A percentile compares a stretch with the other conserved stretches of the same genome.
These are phyloP conservation scores for Cryptosporidium sp. DNA, from an alignment of 169 alveolate species.

Conservation along the genomic window DNA sequence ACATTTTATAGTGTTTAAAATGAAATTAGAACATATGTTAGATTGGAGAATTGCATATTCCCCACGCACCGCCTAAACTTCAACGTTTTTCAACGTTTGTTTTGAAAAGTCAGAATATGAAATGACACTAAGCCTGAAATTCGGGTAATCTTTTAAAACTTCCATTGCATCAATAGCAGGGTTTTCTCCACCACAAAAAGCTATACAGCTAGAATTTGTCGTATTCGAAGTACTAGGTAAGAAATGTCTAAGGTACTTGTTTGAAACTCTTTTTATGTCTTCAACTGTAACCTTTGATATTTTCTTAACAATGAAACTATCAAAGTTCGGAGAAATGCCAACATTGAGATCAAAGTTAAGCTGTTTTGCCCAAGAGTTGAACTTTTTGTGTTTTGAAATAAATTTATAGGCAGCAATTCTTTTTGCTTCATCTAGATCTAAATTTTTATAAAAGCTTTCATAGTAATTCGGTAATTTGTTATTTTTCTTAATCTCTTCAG, in stretches of 20 bases:
- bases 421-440: slow-evolving; percentile 54
- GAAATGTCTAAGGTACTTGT: slow-evolving; percentile 28
- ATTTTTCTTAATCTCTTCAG: neutral
- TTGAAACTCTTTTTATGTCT: slow-evolving; percentile 61
- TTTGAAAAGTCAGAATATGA: slow-evolving; percentile 33
- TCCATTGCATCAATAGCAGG: slow-evolving; percentile 14
- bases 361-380: slow-evolving; percentile 53
- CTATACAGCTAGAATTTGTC: slow-evolving; percentile 1
- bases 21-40: neutral
- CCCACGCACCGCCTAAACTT: slow-evolving; percentile 4
- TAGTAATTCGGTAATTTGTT: neutral
- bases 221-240: slow-evolving; percentile 7
- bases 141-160: neutral
- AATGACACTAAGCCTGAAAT: slow-evolving; percentile 8
- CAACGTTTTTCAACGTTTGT: slow-evolving; percentile 8
- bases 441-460: slow-evolving; percentile 24
- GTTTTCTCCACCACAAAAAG: slow-evolving; percentile 44
- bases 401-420: slow-evolving; percentile 42
- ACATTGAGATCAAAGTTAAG: slow-evolving; percentile 42
- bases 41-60: neutral
- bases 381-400: slow-evolving; percentile 44
- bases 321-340: slow-evolving; percentile 52
- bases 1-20: neutral
- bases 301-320: slow-evolving; percentile 20
- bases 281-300: slow-evolving; percentile 48